Conservation (phyloP, 2,329 filamentous ascomycete genomes). For the Fusarium sp. region DNA sequence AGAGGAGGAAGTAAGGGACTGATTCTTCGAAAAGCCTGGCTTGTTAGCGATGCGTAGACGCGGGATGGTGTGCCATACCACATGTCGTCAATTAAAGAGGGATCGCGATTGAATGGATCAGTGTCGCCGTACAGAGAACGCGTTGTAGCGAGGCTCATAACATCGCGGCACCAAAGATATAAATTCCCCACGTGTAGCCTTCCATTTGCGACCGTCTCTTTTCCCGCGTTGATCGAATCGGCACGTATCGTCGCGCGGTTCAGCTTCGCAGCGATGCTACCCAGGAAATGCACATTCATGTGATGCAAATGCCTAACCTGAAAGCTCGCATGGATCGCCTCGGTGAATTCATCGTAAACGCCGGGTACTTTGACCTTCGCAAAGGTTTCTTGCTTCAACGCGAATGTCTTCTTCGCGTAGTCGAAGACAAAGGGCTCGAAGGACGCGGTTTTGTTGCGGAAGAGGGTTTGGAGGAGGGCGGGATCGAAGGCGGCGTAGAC, state of each 20-base stretch:
- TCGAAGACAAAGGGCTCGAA: constrained; percentile 56
- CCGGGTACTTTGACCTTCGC: constrained; percentile 30
- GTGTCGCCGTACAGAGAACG: constrained; percentile 55
- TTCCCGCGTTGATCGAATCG: constrained; percentile 12
- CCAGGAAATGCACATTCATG: constrained; percentile 37
- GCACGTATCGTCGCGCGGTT: not conserved
- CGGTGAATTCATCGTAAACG: constrained; percentile 44
- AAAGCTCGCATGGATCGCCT: constrained; percentile 47
- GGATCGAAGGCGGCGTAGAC: constrained; percentile 58
- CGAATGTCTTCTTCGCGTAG: constrained; percentile 52
- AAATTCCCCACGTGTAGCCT: constrained; percentile 49
- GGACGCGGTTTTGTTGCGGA: constrained; percentile 53
- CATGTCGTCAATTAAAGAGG: constrained; percentile 25
- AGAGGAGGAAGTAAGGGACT: constrained; percentile 44
- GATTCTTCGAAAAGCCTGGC: constrained; percentile 39
- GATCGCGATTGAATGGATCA: constrained; percentile 52
- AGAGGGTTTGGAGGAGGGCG: constrained; percentile 50
- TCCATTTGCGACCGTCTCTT: constrained; percentile 17
- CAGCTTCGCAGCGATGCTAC: constrained; percentile 22
- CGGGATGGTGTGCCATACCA: constrained; percentile 14
- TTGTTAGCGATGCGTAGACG: not conserved
- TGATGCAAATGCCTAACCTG: constrained; percentile 49
- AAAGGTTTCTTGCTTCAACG: constrained; percentile 46
- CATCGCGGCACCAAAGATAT: constrained; percentile 52
- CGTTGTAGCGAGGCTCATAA: constrained; percentile 53